Evolutionary conservation across 805 yeast species (phyloP).

Genomic region (Nakazawaea anatomiae): DNA sequence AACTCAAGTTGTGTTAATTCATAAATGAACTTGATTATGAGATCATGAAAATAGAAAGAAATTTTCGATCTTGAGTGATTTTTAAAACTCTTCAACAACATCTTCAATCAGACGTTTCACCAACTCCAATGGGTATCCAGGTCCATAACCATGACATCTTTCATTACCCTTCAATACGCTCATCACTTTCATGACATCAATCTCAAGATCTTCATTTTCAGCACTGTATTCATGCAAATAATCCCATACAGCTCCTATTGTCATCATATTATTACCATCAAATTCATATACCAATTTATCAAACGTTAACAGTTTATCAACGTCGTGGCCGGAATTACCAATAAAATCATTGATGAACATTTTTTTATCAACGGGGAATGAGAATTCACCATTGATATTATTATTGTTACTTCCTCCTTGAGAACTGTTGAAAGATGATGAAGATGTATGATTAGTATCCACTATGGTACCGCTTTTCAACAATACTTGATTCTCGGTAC

Average conservation of each 20-base stretch:
- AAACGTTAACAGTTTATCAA: slow-evolving; percentile 1
- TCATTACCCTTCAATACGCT: slow-evolving; percentile 57
- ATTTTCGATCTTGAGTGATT: not conserved
- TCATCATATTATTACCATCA: slow-evolving; percentile 47
- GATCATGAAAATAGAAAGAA: no score
- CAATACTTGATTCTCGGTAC: slow-evolving; percentile 57
- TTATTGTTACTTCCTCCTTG: no score
- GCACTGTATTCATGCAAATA: slow-evolving; percentile 48
- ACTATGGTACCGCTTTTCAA: slow-evolving; percentile 23
- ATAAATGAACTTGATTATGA: no score
- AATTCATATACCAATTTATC: slow-evolving; percentile 18
- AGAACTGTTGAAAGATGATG: not conserved
- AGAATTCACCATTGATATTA: not conserved
- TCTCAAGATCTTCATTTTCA: slow-evolving; percentile 38
- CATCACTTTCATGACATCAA: slow-evolving; percentile 60
- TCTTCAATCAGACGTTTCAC: slow-evolving; percentile 33
- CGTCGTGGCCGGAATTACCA: not conserved
- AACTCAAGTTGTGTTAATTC: no score
- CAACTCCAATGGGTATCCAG: slow-evolving; percentile 46
- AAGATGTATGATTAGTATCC: not conserved
- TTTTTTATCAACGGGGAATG: slow-evolving; percentile 11
- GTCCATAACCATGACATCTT: slow-evolving; percentile 76
- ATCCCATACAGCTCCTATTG: slow-evolving; percentile 82
- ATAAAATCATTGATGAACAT: slow-evolving; percentile 9
- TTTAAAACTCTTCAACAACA: not conserved